Conservation (phyloP, 192 early-diverging fungal species). For the Podila epicladia region DNA sequence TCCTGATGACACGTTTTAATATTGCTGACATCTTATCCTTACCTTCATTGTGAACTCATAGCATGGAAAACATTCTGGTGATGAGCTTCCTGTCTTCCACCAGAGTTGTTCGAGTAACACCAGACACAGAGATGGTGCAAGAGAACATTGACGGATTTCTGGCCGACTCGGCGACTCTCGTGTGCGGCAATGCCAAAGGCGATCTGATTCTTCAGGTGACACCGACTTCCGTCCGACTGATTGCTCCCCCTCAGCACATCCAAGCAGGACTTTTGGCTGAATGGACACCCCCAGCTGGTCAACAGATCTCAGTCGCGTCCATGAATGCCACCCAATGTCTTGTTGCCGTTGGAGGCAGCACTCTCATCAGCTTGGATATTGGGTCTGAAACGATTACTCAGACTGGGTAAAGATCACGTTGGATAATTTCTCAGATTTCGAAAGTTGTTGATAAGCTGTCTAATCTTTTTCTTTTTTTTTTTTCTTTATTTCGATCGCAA, state of each 20-base stretch:
- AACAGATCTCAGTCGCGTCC: constrained; percentile 66
- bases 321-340: constrained; percentile 64
- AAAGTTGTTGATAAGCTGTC: background rate
- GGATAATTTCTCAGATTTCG: background rate
- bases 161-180: constrained; percentile 21
- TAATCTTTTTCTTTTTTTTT: background rate
- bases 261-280: constrained; percentile 47
- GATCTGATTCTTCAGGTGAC: constrained; percentile 59
- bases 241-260: constrained; percentile 51
- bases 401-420: constrained; percentile 51
- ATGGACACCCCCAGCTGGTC: constrained; percentile 60
- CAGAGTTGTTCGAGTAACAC: constrained; percentile 57
- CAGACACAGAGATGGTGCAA: constrained; percentile 56
- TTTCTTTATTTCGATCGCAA: background rate
- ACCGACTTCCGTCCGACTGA: constrained; percentile 54
- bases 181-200: constrained; percentile 35
- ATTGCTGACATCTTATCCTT: background rate
- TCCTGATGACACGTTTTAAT: background rate
- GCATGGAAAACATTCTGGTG: constrained; percentile 55
- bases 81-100: constrained; percentile 75
- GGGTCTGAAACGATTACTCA: constrained; percentile 41
- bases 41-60: constrained; percentile 19
- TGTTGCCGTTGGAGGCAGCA: constrained; percentile 63
- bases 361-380: constrained; percentile 69
- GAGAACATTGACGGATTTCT: constrained; percentile 53